These are phyloP conservation scores for Cornus controversa DNA, from an alignment of 148 eudicot species.

Conservation along the genomic window DNA sequence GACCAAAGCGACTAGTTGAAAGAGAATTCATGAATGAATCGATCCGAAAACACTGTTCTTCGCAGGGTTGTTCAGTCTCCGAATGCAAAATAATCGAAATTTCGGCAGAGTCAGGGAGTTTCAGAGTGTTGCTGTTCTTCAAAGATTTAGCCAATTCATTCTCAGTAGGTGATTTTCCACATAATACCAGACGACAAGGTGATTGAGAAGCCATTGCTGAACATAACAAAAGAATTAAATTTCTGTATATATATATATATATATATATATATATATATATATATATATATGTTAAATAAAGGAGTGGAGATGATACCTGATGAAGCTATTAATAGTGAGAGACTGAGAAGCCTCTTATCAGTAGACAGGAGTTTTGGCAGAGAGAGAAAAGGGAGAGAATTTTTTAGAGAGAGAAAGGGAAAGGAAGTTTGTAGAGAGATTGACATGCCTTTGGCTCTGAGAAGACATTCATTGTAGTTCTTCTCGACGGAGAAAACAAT, in stretches of 20 bases:
- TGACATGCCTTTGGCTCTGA: not conserved
- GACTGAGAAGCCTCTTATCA: not conserved
- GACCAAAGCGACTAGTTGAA: constrained; percentile 59
- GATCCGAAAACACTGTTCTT: constrained; percentile 38
- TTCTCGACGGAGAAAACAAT: constrained; percentile 26
- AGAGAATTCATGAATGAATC: constrained; percentile 46
- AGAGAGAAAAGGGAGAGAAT: too few species aligned
- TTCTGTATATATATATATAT: not conserved
- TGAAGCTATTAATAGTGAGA: not conserved
- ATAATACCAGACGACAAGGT: constrained; percentile 30
- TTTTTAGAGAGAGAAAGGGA: constrained; percentile 22
- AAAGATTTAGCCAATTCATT: constrained; percentile 45
- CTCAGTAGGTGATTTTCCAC: constrained; percentile 67
- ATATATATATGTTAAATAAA: not conserved
- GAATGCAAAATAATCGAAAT: constrained; percentile 41
- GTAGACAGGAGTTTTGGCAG: not conserved
- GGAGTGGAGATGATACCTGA: not conserved
- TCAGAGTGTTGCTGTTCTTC: constrained; percentile 33
- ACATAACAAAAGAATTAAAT: not conserved
- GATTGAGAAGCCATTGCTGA: constrained; percentile 53
- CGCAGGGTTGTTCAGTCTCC: constrained; percentile 24
- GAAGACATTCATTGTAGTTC: not conserved
- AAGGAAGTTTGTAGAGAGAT: constrained; percentile 13
- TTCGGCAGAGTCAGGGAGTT: constrained; percentile 45
- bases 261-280: not conserved